These are phyloP conservation scores for Alternaria gansuensis DNA, from an alignment of 2,329 filamentous ascomycete genomes.

Conservation along the genomic window DNA sequence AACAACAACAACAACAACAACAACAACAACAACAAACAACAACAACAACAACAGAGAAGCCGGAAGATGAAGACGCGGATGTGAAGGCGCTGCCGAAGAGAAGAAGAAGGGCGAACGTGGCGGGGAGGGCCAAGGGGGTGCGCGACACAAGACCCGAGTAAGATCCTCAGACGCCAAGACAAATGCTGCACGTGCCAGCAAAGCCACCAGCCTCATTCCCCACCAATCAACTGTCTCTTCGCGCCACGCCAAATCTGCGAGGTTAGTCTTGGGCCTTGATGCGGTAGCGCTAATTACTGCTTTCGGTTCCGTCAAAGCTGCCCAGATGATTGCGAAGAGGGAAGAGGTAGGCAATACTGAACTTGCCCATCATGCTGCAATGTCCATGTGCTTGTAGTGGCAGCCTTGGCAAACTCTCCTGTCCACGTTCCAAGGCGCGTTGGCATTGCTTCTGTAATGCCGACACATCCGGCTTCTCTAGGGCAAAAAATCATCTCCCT, in stretches of 20 bases:
- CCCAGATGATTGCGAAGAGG: neutral
- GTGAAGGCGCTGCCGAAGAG: conserved; percentile 3
- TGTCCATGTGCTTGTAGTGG: neutral
- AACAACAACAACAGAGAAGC: neutral
- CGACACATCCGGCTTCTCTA: conserved; percentile 17
- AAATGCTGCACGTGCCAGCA: conserved; percentile 9
- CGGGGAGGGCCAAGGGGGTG: conserved; percentile 11
- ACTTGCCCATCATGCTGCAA: neutral
- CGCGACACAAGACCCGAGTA: conserved; percentile 6
- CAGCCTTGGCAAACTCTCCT: neutral
- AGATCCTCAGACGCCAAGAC: conserved; percentile 19
- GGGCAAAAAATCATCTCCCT: conserved; percentile 9
- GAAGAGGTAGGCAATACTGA: neutral
- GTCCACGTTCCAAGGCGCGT: conserved; percentile 4
- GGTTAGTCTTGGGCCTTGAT: conserved; percentile 16
- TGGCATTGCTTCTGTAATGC: conserved; percentile 6
- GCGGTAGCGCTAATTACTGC: conserved; percentile 18
- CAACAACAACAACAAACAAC: too few species aligned
- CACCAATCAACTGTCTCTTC: conserved; percentile 13
- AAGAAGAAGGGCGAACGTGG: neutral
- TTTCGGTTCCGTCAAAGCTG: conserved; percentile 6
- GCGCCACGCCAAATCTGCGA: conserved; percentile 13
- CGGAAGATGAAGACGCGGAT: neutral
- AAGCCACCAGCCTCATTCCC: conserved; percentile 15
- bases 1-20: neutral